Base-by-base conservation (phyloP, 2,329 filamentous ascomycete genomes). In the Phaeosphaeria sp. region DNA sequence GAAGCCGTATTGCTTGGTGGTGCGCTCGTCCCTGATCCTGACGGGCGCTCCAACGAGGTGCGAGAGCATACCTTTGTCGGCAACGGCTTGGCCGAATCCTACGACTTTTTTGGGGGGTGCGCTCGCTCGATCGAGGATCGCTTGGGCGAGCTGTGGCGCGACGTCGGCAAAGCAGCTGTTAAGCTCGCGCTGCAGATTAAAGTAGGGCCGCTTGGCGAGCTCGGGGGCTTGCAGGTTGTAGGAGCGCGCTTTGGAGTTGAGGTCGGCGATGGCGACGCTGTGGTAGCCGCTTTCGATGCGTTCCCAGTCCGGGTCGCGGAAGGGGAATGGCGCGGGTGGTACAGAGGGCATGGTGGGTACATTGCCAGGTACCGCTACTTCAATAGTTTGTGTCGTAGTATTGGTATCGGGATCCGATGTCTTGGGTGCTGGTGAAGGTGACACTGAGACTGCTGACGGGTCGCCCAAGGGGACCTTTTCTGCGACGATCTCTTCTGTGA, bases 161-260 rank as follows among this genome's bases (percentile, higher is more conserved):
- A 96, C 89, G 59, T 97, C 93, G 0, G 92, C 90, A 72, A 89
- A 98, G 74, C 93, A 97, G 2, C 86, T 83, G 27, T 83, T 84
- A 17, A 98, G 83, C 78, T 99, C 95, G 49, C 94, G 87, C 45
- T 93, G 87, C 7, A 98, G 86, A 2, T 84, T 89, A 72, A 92
- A 93, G 76, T 98, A 98, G 0, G 94, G 92, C 76, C 97, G 97
- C 78, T 95, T 96, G 2, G 94, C 93, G 1, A 97, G 83, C 53
- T 92, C 89, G 0, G 95, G 95, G 0, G 95, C 94, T 88, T 96
- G 94, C 2, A 98, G 86, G 69, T 98, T 98, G 81, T 99, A 99
- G 15, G 91, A 91, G 24, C 95, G 87, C 7, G 92, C 90, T 49
- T 96, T 83, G 27, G 80, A 77, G 77, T 98, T 98, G 55, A 98